Evolutionary conservation across 208 protist species (phyloP), one percentile per base, ranked within the genome.

Genomic region (Sergeia podlipaevii): DNA sequence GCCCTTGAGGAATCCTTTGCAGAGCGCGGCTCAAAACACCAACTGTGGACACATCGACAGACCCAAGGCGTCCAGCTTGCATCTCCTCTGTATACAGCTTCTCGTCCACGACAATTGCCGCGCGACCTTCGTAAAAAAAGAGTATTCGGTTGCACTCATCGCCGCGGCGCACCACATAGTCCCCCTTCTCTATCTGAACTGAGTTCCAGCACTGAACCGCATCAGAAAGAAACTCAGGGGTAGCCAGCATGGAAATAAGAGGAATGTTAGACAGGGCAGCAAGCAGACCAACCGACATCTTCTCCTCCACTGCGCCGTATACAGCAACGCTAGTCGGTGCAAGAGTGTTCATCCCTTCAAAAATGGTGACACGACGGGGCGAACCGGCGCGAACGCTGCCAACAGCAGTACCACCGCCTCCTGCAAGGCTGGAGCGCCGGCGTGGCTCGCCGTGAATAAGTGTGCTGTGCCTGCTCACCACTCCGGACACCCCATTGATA

Each of bases 61-160:
- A 13, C 17, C 48, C 56, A 26, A 71, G 54, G 10, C 52, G 47
- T 0, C 37, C 53, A 11, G 69, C 38, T 23, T 41, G 58, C 42
- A 55, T 28, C 44, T 62, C 53, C 18, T 54, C 47, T n/a, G 20
- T 59, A 44, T 15, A 59, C 37, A 43, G 17, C 33, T 28, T 57
- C 38, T 83, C 77, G 52, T 80, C 57, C 15, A 53, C 34, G 26
- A 93, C 69, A 24, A 87, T 53, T 11, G 52, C 80, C 0, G 78
- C 80, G 0, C 70, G 63, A 24, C 75, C 81, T 21, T 87, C 70
- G 26, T 61, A 77, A 44, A 93, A 87, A 33, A 89, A 53, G 11
- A 89, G 52, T 0, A 93, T 33, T 4, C 76, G 60, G 51, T 83
- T 93, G 70, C 85, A 93, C 65, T 93, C 85, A 55, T 82, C 64